Base-by-base conservation (phyloP, 345 rosid species). In the Hibiscus tridactylites region DNA sequence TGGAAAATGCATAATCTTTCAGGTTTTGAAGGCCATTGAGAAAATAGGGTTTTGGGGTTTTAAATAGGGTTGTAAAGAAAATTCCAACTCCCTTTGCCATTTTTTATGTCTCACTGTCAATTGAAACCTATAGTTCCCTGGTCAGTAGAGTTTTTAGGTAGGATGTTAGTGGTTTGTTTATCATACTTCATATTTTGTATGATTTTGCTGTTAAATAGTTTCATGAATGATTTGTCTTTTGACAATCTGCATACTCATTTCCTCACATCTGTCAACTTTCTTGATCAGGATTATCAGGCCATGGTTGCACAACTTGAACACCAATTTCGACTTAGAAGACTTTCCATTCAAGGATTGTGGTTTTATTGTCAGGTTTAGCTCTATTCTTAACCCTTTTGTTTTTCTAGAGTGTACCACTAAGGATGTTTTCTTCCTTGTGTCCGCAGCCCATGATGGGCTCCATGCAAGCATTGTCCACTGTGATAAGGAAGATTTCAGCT, bases 271-370 rank as follows among this genome's bases (percentile, higher is more conserved):
- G 69, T 16, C 62, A 9, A 59, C 49, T 71, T 65, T 76, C 73
- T 71, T 79, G 50, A 24, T 76, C 83, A 95, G 99, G 98, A 92
- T 78, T 92, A 85, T 68, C 89, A 85, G 84, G 96, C 96, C 73
- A 88, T 90, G 99, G 94, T 90, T 69, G 96, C 99, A 9, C 98
- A 95, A 72, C 89, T 95, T 68, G 99, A 95, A 78, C 99, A 95
- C 77, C 99, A 92, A 75, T 95, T 95, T 81, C 90, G 97, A 78
- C 92, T 92, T 63, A 96, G 94, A 81, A 88, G 92, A 80, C 98
- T 95, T 74, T 90, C 99, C 72, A 82, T 95, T 56, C 99, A 92
- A 83, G 99, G 97, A 75, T 85, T 95, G 80, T 92, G 96, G 99
- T 92, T 95, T 87, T 95, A 92, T 81, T 92, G 97, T 84, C 99